Conservation (phyloP, 148 eudicot genomes). For the Gaultheria prostrata region DNA sequence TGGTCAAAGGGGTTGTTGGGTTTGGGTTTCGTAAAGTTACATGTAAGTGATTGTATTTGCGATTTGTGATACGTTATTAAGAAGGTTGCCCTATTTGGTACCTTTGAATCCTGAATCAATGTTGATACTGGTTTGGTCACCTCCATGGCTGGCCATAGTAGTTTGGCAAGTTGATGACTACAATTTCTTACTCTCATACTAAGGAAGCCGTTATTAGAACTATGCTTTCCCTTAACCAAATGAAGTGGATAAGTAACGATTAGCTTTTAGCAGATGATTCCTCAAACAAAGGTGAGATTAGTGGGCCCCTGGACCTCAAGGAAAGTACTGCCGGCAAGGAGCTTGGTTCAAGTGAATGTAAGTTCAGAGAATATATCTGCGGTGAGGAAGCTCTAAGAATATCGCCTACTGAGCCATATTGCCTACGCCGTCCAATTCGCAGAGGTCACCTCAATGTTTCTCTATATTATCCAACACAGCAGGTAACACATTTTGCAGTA, state of each 20-base stretch:
- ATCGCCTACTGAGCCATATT: conserved; percentile 87
- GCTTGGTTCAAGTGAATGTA: conserved; percentile 32
- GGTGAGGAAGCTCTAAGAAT: conserved; percentile 96
- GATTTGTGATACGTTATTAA: background rate
- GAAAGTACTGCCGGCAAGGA: conserved; percentile 32
- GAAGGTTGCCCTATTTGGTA: background rate
- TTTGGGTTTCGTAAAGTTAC: background rate
- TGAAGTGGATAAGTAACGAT: conserved; percentile 7
- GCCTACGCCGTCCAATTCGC: conserved; percentile 92
- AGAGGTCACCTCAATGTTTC: conserved; percentile 96
- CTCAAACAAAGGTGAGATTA: conserved; percentile 25
- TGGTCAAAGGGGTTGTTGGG: background rate
- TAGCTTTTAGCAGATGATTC: conserved; percentile 47
- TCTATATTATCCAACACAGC: conserved; percentile 81
- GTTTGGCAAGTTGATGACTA: conserved; percentile 11
- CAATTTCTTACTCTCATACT: background rate
- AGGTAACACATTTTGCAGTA: conserved; percentile 47
- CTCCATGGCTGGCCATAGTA: background rate
- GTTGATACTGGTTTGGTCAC: background rate
- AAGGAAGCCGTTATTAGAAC: background rate
- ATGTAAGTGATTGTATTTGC: background rate
- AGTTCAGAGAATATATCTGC: conserved; percentile 64
- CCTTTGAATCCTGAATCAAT: background rate
- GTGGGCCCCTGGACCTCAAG: conserved; percentile 35
- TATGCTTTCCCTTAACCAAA: background rate